These are phyloP conservation scores for Aspergillus oerlinghausenensis DNA, from an alignment of 2,329 filamentous ascomycete species.

Conservation along the genomic window DNA sequence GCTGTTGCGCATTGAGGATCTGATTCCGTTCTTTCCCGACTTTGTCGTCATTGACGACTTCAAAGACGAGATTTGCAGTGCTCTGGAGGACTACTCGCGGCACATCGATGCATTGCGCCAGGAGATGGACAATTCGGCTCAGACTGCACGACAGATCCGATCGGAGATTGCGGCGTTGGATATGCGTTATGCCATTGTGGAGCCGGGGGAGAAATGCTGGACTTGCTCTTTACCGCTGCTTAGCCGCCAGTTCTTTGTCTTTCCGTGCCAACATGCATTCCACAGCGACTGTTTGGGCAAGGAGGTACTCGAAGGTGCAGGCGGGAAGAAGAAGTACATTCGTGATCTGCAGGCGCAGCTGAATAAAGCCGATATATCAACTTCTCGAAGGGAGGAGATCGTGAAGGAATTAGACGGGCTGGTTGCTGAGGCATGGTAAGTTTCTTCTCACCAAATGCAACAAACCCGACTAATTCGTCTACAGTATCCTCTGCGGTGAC, in stretches of 20 bases:
- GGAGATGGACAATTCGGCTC: constrained; percentile 93
- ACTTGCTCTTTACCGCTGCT: constrained; percentile 80
- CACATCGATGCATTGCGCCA: constrained; percentile 83
- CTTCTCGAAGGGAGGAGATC: constrained; percentile 71
- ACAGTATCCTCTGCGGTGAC: constrained; percentile 87
- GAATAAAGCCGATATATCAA: constrained; percentile 66
- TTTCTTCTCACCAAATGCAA: constrained; percentile 19
- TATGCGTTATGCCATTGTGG: constrained; percentile 89
- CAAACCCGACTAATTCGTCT: neutral
- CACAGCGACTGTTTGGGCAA: constrained; percentile 90
- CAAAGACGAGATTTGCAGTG: constrained; percentile 94
- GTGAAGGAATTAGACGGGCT: constrained; percentile 87
- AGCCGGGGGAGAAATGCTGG: constrained; percentile 92
- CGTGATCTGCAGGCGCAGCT: constrained; percentile 81
- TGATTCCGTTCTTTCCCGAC: constrained; percentile 97
- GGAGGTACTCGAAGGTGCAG: constrained; percentile 77
- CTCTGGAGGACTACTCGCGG: constrained; percentile 86
- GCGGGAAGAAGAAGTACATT: constrained; percentile 73
- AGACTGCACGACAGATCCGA: constrained; percentile 86
- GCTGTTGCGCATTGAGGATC: constrained; percentile 86
- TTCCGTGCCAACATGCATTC: constrained; percentile 96
- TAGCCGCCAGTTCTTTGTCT: constrained; percentile 93
- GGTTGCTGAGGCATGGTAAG: constrained; percentile 82
- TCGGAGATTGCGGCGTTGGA: constrained; percentile 81
- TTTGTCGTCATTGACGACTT: constrained; percentile 99